Percentiles rank a stretch among this genome's conserved stretches.
Evolutionary conservation across 768 basidiomycete species (phyloP).

Genomic region (Boletus pseudo-olivaceus): DNA sequence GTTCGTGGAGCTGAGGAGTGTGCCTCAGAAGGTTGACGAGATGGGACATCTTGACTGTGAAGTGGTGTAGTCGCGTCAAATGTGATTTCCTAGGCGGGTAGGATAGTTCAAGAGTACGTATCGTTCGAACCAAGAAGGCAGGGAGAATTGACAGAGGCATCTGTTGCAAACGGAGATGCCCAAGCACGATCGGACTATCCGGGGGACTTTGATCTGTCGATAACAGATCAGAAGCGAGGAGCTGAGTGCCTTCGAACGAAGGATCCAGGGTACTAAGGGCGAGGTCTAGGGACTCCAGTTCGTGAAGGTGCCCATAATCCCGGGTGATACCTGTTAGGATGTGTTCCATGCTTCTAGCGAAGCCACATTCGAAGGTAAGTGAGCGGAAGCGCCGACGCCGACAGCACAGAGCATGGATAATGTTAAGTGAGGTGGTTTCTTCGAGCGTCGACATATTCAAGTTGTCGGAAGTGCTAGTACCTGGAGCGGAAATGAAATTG

Average conservation of each 20-base stretch:
- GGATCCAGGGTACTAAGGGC: constrained; percentile 24
- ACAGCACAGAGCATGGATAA: constrained; percentile 23
- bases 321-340: constrained; percentile 22
- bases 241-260: constrained; percentile 26
- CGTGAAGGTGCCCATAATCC: constrained; percentile 14
- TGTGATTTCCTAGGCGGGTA: constrained; percentile 33
- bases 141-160: constrained; percentile 40
- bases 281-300: constrained; percentile 30
- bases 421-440: constrained; percentile 15
- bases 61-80: constrained; percentile 24
- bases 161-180: constrained; percentile 40
- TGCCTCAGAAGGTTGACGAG: constrained; percentile 36
- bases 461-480: constrained; percentile 2
- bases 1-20: constrained; percentile 40
- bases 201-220: constrained; percentile 6
- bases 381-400: constrained; percentile 31
- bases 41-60: constrained; percentile 38
- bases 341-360: constrained; percentile 27
- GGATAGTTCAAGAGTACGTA: constrained; percentile 41
- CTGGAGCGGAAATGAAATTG: constrained; percentile 28
- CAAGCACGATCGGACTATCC: constrained; percentile 13
- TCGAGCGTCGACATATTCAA: constrained; percentile 17
- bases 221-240: constrained; percentile 20
- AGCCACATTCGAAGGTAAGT: constrained; percentile 34
- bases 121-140: constrained; percentile 34